phyloP scores from a whole-genome alignment of 306 rosid genomes.

The Erythrophleum fordii region DNA sequence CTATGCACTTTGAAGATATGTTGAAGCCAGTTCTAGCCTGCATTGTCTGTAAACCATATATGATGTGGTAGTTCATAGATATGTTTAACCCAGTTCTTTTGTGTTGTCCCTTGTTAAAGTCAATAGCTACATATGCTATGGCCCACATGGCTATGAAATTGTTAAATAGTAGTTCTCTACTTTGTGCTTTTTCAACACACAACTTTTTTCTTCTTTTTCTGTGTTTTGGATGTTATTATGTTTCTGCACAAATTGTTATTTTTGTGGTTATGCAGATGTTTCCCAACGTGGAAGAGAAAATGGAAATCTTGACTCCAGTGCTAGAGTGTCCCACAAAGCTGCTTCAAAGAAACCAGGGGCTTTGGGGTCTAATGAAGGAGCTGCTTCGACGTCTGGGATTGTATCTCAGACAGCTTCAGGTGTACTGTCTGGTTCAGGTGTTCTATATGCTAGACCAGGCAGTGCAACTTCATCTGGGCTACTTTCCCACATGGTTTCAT shows the following conservation, averaged over 20 bases:
- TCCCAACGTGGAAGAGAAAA: slow-evolving; percentile 95
- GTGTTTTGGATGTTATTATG: slow-evolving; percentile 24
- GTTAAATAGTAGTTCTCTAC: neutral
- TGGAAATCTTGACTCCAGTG: slow-evolving; percentile 74
- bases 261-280: slow-evolving; percentile 71
- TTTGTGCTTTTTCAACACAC: neutral
- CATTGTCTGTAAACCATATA: slow-evolving; percentile 5
- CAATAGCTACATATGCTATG: neutral
- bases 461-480: slow-evolving; percentile 98
- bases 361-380: slow-evolving; percentile 68
- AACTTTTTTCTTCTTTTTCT: slow-evolving; percentile 17
- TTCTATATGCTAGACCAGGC: slow-evolving; percentile 96
- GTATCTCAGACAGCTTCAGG: slow-evolving; percentile 98
- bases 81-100: slow-evolving; percentile 16
- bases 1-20: neutral
- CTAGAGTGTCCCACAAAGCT: slow-evolving; percentile 75
- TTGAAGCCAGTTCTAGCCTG: slow-evolving; percentile 1
- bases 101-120: slow-evolving; percentile 6
- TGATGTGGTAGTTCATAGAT: neutral
- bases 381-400: slow-evolving; percentile 87
- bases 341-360: slow-evolving; percentile 73
- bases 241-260: slow-evolving; percentile 35
- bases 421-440: slow-evolving; percentile 99
- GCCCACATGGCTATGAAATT: neutral
- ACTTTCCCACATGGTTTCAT: slow-evolving; percentile 94